Evolutionary conservation across 495 filamentous ascomycete genomes (phyloP), one percentile per base, ranked within the genome.

Genomic region (Corynascus novoguineensis): DNA sequence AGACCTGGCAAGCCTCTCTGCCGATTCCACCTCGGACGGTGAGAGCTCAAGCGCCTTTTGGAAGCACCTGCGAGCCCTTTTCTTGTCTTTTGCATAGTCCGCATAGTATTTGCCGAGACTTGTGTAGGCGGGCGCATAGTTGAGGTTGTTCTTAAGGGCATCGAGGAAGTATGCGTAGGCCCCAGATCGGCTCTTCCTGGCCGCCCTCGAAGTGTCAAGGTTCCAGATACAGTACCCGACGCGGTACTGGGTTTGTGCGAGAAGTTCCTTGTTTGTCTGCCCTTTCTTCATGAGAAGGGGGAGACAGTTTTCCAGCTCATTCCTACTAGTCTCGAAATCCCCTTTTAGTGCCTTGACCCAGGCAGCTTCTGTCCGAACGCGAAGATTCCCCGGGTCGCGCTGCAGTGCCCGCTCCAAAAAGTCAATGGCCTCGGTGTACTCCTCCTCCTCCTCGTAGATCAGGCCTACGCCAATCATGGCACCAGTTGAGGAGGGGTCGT

Each of bases 1-100:
- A 1, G 81, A 82, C 40, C 79, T 78, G 10, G 92, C 90, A 11
- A 99, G 82, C 27, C 89, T 82, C 70, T 97, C 88, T 4, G 93
- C 93, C 44, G 93, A 90, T 63, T 86, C 78, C 2, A 95, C 82
- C 67, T 99, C 95, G 0, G 88, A 83, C 0, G 90, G 70, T 0
- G 95, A 99, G 10, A 97, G 75, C 67, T 99, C 93, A 47, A 99
- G 92, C 0, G 93, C 93, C 67, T 96, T 97, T 63, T 97, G 89
- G 64, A 97, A 99, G 68, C 93, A 97, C 62, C 85, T 85, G 12
- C 88, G 81, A 21, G 91, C 90, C 62, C 93, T 78, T 59, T 82
- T 84, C 68, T 84, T 89, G 72, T 97, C 92, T 58, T 83, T 88
- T 55, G 82, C 85, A 61, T 97, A 96, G 60, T 97, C 95, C 11